A percentile compares a stretch with the other conserved stretches of the same genome.
Evolutionary conservation across 352 stramenopile species (phyloP).

Genomic region (Globisporangium emineosum): DNA sequence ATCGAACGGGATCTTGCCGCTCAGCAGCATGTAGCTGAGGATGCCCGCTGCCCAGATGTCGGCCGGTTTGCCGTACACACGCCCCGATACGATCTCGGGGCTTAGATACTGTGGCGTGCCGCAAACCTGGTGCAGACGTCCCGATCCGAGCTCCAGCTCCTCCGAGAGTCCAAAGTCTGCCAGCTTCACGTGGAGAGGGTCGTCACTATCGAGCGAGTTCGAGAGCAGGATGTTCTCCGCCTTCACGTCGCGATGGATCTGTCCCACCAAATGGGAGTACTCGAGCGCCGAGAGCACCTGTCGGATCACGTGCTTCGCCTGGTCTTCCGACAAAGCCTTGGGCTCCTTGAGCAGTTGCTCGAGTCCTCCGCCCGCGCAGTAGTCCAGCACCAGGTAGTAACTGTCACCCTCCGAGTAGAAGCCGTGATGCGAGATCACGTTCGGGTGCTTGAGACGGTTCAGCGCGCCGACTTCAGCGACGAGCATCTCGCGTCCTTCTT

Average conservation of each 20-base stretch:
- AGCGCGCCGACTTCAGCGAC: conserved; percentile 69
- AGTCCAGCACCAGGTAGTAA: conserved; percentile 87
- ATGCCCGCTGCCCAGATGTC: conserved; percentile 96
- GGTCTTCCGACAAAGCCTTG: conserved; percentile 55
- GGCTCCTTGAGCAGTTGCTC: conserved; percentile 68
- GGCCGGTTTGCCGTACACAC: conserved; percentile 87
- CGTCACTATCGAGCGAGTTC: conserved; percentile 56
- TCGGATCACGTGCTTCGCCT: conserved; percentile 71
- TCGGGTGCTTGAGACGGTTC: conserved; percentile 67
- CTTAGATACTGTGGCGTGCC: conserved; percentile 96
- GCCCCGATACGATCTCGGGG: conserved; percentile 93
- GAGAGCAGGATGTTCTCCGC: conserved; percentile 85
- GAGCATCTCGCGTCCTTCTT: conserved; percentile 59
- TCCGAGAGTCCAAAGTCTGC: conserved; percentile 89
- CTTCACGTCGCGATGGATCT: conserved; percentile 90
- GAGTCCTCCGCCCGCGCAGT: conserved; percentile 79
- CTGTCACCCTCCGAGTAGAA: conserved; percentile 75
- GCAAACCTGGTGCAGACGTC: conserved; percentile 89
- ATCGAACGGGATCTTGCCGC: conserved; percentile 53
- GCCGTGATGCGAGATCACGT: conserved; percentile 80
- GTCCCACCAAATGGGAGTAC: conserved; percentile 85
- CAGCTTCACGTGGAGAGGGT: conserved; percentile 76
- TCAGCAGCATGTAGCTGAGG: conserved; percentile 92
- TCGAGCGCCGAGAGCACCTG: conserved; percentile 72
- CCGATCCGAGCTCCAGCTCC: conserved; percentile 87